A percentile compares a stretch with the other conserved stretches of the same genome.
Evolutionary conservation across 805 yeast species (phyloP).

Genomic region (Candida nitratophila): DNA sequence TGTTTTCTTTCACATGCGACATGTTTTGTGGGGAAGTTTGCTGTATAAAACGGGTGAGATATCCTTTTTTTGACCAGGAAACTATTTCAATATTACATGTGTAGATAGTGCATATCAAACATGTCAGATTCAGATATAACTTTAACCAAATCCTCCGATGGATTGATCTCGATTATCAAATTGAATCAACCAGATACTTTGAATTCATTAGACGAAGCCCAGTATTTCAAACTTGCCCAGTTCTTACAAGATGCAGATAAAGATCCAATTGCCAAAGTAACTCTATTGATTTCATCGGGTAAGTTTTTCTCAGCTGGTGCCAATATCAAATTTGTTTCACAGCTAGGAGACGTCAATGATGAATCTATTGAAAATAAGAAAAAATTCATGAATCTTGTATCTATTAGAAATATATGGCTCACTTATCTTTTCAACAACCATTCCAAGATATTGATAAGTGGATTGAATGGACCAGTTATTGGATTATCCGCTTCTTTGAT

Average conservation of each 20-base stretch:
- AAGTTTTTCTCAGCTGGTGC: conserved; percentile 84
- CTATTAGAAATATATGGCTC: conserved; percentile 60
- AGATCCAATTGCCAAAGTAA: conserved; percentile 53
- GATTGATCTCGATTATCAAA: conserved; percentile 52
- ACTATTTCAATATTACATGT: too few species aligned
- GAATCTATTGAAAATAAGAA: conserved; percentile 3
- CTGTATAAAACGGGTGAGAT: too few species aligned
- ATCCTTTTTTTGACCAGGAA: too few species aligned
- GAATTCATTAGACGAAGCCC: conserved; percentile 63
- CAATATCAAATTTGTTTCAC: conserved; percentile 39
- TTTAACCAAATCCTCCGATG: conserved; percentile 15
- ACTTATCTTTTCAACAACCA: conserved; percentile 67
- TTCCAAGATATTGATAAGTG: conserved; percentile 60
- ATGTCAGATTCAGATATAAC: neutral
- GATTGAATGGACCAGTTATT: conserved; percentile 81
- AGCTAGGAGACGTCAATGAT: conserved; percentile 10
- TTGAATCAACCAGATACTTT: conserved; percentile 52
- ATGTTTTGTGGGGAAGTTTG: too few species aligned
- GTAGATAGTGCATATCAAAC: too few species aligned
- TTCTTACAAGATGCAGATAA: conserved; percentile 54
- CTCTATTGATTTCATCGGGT: conserved; percentile 66
- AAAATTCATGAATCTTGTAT: conserved; percentile 26
- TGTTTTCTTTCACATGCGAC: too few species aligned
- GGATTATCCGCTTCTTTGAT: conserved; percentile 74
- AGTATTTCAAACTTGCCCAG: conserved; percentile 54